A percentile compares a stretch with the other conserved stretches of the same genome.
Conservation (phyloP, 495 filamentous ascomycete genomes). For the Rostrohypoxylon terebratum region DNA sequence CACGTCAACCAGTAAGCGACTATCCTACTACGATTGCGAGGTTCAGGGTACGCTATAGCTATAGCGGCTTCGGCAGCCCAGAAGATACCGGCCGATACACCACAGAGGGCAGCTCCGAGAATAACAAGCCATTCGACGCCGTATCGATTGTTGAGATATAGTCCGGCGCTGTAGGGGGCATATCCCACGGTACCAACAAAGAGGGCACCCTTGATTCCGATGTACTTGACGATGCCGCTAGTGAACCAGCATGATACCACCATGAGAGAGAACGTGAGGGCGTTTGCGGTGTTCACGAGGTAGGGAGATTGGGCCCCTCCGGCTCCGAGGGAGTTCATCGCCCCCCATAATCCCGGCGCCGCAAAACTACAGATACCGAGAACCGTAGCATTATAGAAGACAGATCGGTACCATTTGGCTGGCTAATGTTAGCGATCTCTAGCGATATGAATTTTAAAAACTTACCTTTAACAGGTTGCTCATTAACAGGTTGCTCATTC, state of each 20-base stretch:
- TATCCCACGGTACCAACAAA: conserved; percentile 75
- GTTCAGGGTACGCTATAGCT: conserved; percentile 72
- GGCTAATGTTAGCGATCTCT: background rate
- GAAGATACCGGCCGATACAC: conserved; percentile 73
- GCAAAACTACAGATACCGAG: conserved; percentile 72
- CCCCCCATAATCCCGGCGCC: conserved; percentile 74
- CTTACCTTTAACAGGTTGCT: conserved; percentile 32
- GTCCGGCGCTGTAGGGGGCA: conserved; percentile 71
- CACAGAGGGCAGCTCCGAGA: conserved; percentile 72
- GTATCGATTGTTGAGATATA: conserved; percentile 76
- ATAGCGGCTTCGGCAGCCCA: conserved; percentile 76
- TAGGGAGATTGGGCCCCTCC: conserved; percentile 72
- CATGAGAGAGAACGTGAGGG: conserved; percentile 75
- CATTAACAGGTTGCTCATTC: conserved; percentile 13
- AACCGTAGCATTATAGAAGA: conserved; percentile 72
- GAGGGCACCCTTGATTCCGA: conserved; percentile 73
- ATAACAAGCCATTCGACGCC: conserved; percentile 71
- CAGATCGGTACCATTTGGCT: conserved; percentile 75
- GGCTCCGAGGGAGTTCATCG: conserved; percentile 76
- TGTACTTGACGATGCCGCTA: conserved; percentile 65
- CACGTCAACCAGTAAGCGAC: conserved; percentile 73
- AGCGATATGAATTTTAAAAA: background rate
- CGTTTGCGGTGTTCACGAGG: conserved; percentile 76
- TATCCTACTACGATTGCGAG: conserved; percentile 69
- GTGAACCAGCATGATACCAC: conserved; percentile 69